phyloP scores from a whole-genome alignment of 73 alveolate genomes.

The Symbiodinium natans region DNA sequence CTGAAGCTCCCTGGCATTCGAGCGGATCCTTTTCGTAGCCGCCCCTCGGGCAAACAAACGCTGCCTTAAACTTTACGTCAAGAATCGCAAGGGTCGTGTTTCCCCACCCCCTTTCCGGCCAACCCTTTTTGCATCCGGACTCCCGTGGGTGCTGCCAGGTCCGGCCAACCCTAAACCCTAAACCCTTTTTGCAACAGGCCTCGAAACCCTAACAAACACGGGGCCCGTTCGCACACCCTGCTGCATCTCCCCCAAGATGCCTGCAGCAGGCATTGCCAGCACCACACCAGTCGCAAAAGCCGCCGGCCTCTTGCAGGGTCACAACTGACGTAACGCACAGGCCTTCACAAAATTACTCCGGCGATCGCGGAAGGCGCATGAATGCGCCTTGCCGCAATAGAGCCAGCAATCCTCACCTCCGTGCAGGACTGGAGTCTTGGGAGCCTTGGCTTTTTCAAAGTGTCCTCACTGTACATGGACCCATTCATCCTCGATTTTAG shows the following conservation, averaged over 20 bases:
- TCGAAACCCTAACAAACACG: too few relatives aligned
- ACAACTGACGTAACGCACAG: not conserved
- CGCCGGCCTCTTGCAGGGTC: slow-evolving; percentile 14
- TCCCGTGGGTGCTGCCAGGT: too few relatives aligned
- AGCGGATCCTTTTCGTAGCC: slow-evolving; percentile 27
- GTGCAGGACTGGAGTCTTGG: not conserved
- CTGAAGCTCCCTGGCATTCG: slow-evolving; percentile 13
- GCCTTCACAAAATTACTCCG: not conserved
- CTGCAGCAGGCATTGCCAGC: slow-evolving; percentile 75
- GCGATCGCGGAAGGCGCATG: not conserved
- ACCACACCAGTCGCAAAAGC: slow-evolving; percentile 80
- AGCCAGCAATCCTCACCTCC: slow-evolving; percentile 50
- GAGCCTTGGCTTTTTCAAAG: not conserved
- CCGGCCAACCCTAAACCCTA: too few relatives aligned
- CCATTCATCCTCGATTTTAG: too few relatives aligned
- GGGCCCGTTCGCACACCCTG: too few relatives aligned
- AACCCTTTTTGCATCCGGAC: too few relatives aligned
- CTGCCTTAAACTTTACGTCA: too few relatives aligned
- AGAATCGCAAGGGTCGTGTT: too few relatives aligned
- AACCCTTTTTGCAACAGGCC: too few relatives aligned
- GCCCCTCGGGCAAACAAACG: not conserved
- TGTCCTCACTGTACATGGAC: too few relatives aligned
- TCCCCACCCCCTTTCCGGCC: too few relatives aligned
- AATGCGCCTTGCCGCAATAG: slow-evolving; percentile 44
- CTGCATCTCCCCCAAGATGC: slow-evolving; percentile 26